A percentile compares a stretch with the other conserved stretches of the same genome.
Evolutionary conservation across 176 grass and related monocot genomes (phyloP).

Genomic region (Cenchrus purpureus): DNA sequence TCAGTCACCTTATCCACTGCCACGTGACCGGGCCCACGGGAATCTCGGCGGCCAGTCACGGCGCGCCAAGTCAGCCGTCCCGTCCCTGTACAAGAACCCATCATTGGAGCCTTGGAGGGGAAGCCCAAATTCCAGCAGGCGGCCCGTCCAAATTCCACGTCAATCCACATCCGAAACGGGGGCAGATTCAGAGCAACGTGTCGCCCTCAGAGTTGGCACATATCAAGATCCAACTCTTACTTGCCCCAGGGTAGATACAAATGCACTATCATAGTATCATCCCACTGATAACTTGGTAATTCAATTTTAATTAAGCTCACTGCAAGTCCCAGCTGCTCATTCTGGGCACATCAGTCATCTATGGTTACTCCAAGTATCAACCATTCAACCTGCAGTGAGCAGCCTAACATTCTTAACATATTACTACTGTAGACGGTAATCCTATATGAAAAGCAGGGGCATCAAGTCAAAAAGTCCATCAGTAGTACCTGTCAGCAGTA

Average conservation of each 20-base stretch:
- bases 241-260: neutral
- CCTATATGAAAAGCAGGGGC: neutral
- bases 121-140: conserved; percentile 13
- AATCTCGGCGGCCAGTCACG: conserved; percentile 41
- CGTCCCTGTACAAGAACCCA: neutral
- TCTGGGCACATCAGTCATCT: too few relatives aligned
- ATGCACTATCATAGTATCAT: neutral
- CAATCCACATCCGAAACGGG: conserved; percentile 43
- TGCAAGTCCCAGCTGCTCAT: neutral
- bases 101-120: neutral
- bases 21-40: conserved; percentile 43
- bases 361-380: neutral
- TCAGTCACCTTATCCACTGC: conserved; percentile 47
- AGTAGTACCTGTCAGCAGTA: neutral
- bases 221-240: conserved; percentile 26
- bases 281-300: neutral
- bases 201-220: conserved; percentile 11
- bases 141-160: conserved; percentile 17
- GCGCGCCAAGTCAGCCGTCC: neutral
- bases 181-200: conserved; percentile 1
- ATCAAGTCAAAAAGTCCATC: conserved; percentile 28
- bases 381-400: neutral
- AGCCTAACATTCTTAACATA: neutral
- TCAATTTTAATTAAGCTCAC: neutral
- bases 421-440: neutral